Evolutionary conservation across 2,329 filamentous ascomycete genomes (phyloP).

Genomic region (Eutypa lata): DNA sequence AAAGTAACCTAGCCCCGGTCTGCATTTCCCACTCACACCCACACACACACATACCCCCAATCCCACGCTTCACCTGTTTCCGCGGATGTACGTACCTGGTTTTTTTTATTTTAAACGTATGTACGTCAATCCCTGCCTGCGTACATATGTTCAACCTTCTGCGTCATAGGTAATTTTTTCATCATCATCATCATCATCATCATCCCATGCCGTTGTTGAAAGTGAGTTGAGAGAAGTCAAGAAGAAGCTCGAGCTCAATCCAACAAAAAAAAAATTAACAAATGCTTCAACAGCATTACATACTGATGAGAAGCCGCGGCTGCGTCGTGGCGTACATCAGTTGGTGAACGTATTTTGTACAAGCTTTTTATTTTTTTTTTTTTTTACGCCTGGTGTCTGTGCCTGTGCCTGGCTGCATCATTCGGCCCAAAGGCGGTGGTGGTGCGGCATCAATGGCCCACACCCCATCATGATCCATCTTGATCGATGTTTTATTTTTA

Average conservation of each 20-base stretch:
- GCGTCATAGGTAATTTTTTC: background rate
- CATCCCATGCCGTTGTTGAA: too few species aligned
- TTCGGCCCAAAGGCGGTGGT: background rate
- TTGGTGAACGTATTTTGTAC: background rate
- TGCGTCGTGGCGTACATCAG: background rate
- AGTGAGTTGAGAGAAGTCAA: too few species aligned
- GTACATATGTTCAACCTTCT: background rate
- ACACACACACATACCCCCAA: background rate
- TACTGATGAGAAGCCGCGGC: background rate
- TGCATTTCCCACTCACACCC: background rate
- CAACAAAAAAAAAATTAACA: too few species aligned
- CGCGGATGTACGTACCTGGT: background rate
- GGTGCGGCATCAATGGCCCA: constrained; percentile 1
- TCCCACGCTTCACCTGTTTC: background rate
- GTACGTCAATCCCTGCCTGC: background rate
- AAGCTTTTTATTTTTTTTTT: too few species aligned
- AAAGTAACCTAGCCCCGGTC: background rate
- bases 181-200: too few species aligned
- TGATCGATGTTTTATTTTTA: background rate
- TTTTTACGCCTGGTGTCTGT: too few species aligned
- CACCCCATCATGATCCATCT: background rate
- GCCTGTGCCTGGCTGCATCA: background rate
- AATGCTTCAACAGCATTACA: too few species aligned
- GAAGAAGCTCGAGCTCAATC: too few species aligned
- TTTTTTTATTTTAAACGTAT: too few species aligned